Evolutionary conservation across 306 rosid species (phyloP), one percentile per base, ranked within the genome.

Genomic region (Sophora flavescens): DNA sequence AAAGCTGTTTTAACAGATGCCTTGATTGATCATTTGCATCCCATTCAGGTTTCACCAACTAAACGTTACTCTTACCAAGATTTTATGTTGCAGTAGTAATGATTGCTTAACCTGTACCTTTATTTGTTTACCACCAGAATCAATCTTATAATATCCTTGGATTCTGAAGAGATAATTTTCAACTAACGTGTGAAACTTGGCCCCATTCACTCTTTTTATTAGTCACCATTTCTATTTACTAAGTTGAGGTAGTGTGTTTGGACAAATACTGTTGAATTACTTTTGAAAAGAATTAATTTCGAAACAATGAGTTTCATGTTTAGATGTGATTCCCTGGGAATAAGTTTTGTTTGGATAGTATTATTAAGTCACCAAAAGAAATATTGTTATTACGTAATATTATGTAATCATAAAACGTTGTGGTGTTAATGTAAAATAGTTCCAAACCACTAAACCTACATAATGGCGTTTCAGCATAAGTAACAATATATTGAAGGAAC

Each of bases 1-100:
- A 95, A 95, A 78, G 12, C 74, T 77, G 86, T 90, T 59, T 80
- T 95, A 59, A 72, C 92, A 22, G 97, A 95, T 64, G 88, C 89
- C 38, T 72, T 95, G 91, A 85, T 92, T 76, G 91, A 90, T 72
- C 97, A 95, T 78, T 86, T 95, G 72, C 84, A 88, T 68, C 97
- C 97, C 39, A 90, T 95, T 82, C 98, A 95, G 98, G 98, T 92
- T 85, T 76, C 50, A 42, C 63, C 47, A 16, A 53, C 50, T 62
- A 63, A 50, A 38, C 66, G 67, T 67, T 56, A 45, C 80, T 33
- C 52, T 66, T 71, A 54, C 47, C 22, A 22, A 22, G 22, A 22
- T 22, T 7, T 66, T 70, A 33, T 73, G 72, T 26, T 11, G 12
- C 73, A 45, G 6, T 51, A 51, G 44, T 47, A 67, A 45, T 82